A percentile compares a stretch with the other conserved stretches of the same genome.
These are phyloP conservation scores for Cyberlindnera maclurae DNA, from an alignment of 805 yeast genomes.

Conservation along the genomic window DNA sequence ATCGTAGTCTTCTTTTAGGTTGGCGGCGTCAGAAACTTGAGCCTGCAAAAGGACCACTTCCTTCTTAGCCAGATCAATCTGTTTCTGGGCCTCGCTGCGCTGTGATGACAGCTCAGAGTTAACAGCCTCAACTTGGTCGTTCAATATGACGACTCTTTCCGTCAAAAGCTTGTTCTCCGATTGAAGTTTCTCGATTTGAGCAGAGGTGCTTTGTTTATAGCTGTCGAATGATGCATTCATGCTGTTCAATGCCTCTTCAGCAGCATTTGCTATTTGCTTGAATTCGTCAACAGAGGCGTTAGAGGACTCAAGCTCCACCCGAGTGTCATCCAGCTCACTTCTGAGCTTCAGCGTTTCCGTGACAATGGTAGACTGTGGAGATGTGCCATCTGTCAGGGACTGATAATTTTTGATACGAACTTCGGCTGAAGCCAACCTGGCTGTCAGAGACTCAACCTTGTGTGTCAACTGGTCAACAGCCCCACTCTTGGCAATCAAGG, in stretches of 20 bases:
- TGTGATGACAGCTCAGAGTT: conserved; percentile 26
- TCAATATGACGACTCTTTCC: conserved; percentile 23
- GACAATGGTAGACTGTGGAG: conserved; percentile 22
- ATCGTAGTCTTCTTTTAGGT: conserved; percentile 25
- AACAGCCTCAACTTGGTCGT: conserved; percentile 24
- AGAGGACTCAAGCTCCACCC: conserved; percentile 49
- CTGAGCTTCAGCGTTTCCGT: conserved; percentile 27
- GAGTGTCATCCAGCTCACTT: conserved; percentile 38
- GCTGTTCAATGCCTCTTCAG: conserved; percentile 56
- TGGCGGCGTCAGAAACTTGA: conserved; percentile 19
- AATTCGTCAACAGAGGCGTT: conserved; percentile 54
- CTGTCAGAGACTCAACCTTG: conserved; percentile 30
- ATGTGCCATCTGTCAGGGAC: conserved; percentile 20
- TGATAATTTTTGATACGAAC: conserved; percentile 26
- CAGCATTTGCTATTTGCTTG: conserved; percentile 53
- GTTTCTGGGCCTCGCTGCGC: conserved; percentile 21
- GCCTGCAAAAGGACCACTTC: conserved; percentile 15
- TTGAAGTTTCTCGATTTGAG: conserved; percentile 13
- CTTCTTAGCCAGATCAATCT: conserved; percentile 11
- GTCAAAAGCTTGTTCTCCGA: conserved; percentile 17
- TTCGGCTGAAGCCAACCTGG: conserved; percentile 24
- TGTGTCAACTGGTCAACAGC: conserved; percentile 32
- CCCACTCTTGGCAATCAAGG: conserved; percentile 34
- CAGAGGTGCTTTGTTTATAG: conserved; percentile 26
- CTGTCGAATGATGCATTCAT: conserved; percentile 49